phyloP scores from a whole-genome alignment of 2,329 filamentous ascomycete genomes.

The Aspergillus pseudoterreus region DNA sequence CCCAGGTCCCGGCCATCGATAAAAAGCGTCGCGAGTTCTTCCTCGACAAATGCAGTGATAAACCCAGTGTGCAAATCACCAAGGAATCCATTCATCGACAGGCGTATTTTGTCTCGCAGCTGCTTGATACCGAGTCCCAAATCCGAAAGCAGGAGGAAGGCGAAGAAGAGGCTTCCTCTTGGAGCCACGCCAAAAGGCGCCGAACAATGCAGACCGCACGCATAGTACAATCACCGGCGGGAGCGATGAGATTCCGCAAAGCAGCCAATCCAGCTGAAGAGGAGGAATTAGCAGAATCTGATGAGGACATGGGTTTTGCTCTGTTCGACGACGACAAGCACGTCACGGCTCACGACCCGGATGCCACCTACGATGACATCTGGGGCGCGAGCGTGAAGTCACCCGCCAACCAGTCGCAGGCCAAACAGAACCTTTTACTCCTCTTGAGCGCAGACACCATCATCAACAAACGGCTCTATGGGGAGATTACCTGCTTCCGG shows the following conservation, averaged over 20 bases:
- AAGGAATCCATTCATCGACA: slow-evolving; percentile 4
- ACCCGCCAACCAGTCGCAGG: slow-evolving; percentile 5
- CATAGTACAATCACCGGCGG: neutral
- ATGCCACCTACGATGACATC: neutral
- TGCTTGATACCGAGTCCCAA: slow-evolving; percentile 3
- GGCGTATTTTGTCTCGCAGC: slow-evolving; percentile 12
- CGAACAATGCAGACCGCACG: neutral
- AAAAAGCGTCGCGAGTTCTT: slow-evolving; percentile 11
- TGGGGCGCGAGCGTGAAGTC: neutral
- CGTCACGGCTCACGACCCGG: neutral
- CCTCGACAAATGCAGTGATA: neutral
- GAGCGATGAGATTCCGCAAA: neutral
- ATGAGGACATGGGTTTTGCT: neutral
- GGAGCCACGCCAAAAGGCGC: neutral
- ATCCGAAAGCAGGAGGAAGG: slow-evolving; percentile 2
- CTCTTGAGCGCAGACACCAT: slow-evolving; percentile 8
- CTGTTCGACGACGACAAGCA: neutral
- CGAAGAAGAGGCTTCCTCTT: slow-evolving; percentile 6
- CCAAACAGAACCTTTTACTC: slow-evolving; percentile 11
- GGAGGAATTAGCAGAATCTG: neutral
- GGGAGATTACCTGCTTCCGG: slow-evolving; percentile 11
- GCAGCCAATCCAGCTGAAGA: neutral
- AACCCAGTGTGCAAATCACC: neutral
- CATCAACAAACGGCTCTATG: slow-evolving; percentile 8
- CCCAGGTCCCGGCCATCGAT: slow-evolving; percentile 4